Base-by-base conservation (phyloP, 192 early-diverging fungal genomes). In the Radiomyces spectabilis region DNA sequence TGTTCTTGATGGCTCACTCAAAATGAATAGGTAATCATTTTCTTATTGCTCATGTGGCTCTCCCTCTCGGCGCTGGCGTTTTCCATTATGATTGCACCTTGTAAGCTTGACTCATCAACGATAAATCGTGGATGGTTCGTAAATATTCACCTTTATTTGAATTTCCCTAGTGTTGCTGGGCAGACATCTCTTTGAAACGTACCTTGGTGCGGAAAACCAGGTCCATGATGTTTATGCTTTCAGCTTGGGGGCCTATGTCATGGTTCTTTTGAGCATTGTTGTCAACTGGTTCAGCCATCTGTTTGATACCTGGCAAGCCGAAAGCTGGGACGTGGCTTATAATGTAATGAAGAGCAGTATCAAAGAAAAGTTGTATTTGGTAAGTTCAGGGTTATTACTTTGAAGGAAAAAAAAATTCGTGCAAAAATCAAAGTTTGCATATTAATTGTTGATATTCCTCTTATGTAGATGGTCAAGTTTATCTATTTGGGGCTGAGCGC, bases 141-240 rank as follows among this genome's bases (percentile, higher is more conserved):
- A n/a, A n/a, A n/a, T n/a, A n/a, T n/a, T n/a, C n/a, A n/a, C n/a
- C n/a, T n/a, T n/a, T n/a, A n/a, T n/a, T n/a, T n/a, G n/a, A n/a
- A n/a, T n/a, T n/a, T n/a, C n/a, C n/a, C n/a, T n/a, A n/a, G 13
- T 52, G 15, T 12, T 26, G 3, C 6, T 27, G 19, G n/a, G n/a
- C 4, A 48, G 27, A 16, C n/a, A 10, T 27, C 22, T 21, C n/a
- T n/a, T n/a, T n/a, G n/a, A n/a, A n/a, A n/a, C n/a, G n/a, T n/a
- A n/a, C n/a, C n/a, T 44, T 44, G 16, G 8, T 9, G 21, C 42
- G 42, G 24, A 26, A 44, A 44, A 44, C 8, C 12, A 5, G n/a
- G 69, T 85, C 1, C 89, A 94, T 61, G 94, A 97, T 60, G 38
- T 93, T 10, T 85, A 91, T 56, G 65, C 89, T 16, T 79, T 89